Evolutionary conservation across 768 basidiomycete species (phyloP).

Genomic region (Amanita muscaria): DNA sequence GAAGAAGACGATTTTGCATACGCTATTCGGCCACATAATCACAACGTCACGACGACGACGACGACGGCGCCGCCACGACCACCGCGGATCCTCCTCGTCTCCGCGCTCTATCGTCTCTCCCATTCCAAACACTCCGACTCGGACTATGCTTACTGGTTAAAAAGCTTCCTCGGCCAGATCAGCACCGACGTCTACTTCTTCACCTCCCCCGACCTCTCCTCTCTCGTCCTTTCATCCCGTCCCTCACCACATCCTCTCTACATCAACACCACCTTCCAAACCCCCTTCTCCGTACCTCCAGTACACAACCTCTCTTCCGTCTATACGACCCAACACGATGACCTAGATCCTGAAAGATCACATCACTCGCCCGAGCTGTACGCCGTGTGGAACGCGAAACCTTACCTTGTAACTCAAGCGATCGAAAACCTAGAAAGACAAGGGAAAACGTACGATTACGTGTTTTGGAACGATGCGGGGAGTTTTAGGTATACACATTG

Average conservation of each 20-base stretch:
- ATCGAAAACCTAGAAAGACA: conserved; percentile 17
- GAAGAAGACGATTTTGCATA: too few relatives aligned
- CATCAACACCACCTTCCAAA: conserved; percentile 36
- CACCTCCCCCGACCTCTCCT: conserved; percentile 31
- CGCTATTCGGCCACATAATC: too few relatives aligned
- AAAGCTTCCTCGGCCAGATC: conserved; percentile 33
- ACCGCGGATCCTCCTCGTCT: conserved; percentile 38
- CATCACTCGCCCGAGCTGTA: conserved; percentile 41
- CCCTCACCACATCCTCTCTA: conserved; percentile 24
- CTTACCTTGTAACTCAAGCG: conserved; percentile 39
- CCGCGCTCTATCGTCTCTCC: conserved; percentile 43
- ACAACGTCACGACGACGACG: too few relatives aligned
- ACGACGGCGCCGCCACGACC: too few relatives aligned
- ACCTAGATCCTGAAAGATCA: conserved; percentile 33
- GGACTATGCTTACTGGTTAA: conserved; percentile 38
- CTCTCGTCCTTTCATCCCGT: conserved; percentile 23
- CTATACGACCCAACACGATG: conserved; percentile 34
- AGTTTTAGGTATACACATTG: conserved; percentile 37
- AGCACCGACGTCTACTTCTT: conserved; percentile 49
- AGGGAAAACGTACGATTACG: conserved; percentile 38
- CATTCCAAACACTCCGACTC: conserved; percentile 39
- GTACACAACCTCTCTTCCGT: conserved; percentile 24
- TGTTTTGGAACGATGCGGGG: conserved; percentile 52
- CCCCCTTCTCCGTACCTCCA: conserved; percentile 42
- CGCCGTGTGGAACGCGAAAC: conserved; percentile 48